Evolutionary conservation across 352 stramenopile species (phyloP).

Genomic region (Globisporangium iwayamae): DNA sequence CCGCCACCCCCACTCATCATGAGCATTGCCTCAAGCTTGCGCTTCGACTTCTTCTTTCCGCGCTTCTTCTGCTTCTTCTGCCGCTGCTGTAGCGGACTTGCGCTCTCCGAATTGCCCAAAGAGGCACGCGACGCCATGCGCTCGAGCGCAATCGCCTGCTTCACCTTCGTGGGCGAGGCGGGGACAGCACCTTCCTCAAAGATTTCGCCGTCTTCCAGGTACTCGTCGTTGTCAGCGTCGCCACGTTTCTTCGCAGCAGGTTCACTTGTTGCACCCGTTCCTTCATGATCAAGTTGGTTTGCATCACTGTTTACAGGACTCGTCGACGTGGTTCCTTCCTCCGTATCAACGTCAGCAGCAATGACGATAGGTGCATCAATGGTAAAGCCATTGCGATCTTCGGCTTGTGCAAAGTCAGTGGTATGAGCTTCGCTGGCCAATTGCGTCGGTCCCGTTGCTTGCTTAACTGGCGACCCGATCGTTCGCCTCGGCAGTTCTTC

Average conservation of each 20-base stretch:
- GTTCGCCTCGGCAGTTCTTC: constrained; percentile 26
- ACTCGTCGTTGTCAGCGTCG: constrained; percentile 15
- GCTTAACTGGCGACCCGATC: neutral
- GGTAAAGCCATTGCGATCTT: neutral
- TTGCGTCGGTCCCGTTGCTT: too few species aligned
- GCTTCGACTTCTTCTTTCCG: constrained; percentile 73
- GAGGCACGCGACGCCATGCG: constrained; percentile 17
- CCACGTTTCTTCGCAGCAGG: neutral
- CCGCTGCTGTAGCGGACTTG: constrained; percentile 5
- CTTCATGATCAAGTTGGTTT: neutral
- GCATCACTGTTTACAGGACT: neutral
- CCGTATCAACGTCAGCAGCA: neutral
- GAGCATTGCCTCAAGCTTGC: constrained; percentile 63
- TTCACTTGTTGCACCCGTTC: neutral
- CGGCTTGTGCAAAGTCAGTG: constrained; percentile 1
- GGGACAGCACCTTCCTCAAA: constrained; percentile 50
- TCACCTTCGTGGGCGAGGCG: constrained; percentile 35
- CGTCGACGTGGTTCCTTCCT: neutral
- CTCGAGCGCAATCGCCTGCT: constrained; percentile 34
- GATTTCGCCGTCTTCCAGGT: constrained; percentile 74
- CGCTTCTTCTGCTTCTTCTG: constrained; percentile 73
- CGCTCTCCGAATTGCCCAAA: constrained; percentile 11
- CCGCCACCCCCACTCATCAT: constrained; percentile 14
- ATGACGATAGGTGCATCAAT: neutral
- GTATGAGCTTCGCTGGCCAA: neutral